These are phyloP conservation scores for Nasturtium officinale DNA, from an alignment of 345 rosid species.

Conservation along the genomic window DNA sequence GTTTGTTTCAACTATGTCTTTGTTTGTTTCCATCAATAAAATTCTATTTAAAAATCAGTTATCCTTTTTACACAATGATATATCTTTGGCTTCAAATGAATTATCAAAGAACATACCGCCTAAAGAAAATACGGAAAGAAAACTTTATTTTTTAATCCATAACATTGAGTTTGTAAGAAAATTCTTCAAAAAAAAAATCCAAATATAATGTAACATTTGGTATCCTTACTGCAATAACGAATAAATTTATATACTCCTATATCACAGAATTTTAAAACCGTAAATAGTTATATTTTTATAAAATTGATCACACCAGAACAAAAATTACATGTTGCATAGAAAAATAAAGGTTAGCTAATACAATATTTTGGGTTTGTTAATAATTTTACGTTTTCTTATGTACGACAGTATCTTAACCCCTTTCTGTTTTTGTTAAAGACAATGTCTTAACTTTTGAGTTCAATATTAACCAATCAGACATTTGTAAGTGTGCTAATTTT, in stretches of 20 bases:
- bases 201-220: not conserved
- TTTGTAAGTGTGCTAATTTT: no score
- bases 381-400: not conserved
- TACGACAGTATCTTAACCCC: not conserved
- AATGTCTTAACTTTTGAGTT: not conserved
- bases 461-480: not conserved
- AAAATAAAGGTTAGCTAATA: conserved; percentile 1
- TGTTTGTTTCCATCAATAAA: not conserved
- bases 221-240: not conserved
- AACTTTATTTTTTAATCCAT: not conserved
- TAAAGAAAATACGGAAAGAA: not conserved
- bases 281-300: not conserved
- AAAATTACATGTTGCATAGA: not conserved
- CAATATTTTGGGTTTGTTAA: not conserved
- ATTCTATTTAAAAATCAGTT: conserved; percentile 2
- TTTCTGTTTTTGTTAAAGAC: not conserved
- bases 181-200: not conserved
- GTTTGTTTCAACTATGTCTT: conserved; percentile 22
- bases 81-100: not conserved
- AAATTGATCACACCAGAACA: not conserved
- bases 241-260: not conserved
- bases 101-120: not conserved
- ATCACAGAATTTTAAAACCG: not conserved
- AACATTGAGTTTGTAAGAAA: not conserved
- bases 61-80: not conserved